Evolutionary conservation across 179 eudicot species (phyloP).

Genomic region (Corrigiola litoralis): DNA sequence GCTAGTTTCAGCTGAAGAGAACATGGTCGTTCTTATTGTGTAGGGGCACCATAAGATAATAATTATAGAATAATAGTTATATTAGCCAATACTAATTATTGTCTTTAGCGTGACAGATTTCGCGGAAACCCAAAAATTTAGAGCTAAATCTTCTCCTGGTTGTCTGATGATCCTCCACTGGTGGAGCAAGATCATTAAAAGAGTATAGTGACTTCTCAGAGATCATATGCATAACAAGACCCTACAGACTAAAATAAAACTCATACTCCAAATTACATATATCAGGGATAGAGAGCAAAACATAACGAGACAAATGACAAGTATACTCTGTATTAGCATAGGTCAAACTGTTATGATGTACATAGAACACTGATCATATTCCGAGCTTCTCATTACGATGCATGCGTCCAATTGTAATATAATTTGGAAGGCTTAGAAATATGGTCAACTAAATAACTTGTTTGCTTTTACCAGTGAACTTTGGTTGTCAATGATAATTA

Average conservation of each 20-base stretch:
- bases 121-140: neutral
- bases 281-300: constrained; percentile 16
- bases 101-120: too few species aligned
- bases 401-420: neutral
- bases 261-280: neutral
- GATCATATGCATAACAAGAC: constrained; percentile 23
- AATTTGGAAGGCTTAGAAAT: neutral
- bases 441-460: too few species aligned
- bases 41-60: too few species aligned
- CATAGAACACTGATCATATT: neutral
- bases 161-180: constrained; percentile 31
- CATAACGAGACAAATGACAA: constrained; percentile 32
- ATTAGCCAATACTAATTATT: too few species aligned
- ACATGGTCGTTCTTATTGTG: too few species aligned
- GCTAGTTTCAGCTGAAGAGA: too few species aligned
- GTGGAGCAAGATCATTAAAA: constrained; percentile 36
- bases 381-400: neutral
- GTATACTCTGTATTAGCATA: constrained; percentile 10
- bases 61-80: too few species aligned
- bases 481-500: too few species aligned
- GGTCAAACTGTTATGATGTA: neutral
- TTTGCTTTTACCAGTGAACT: too few species aligned
- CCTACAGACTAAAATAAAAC: constrained; percentile 18
- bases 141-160: constrained; percentile 11
- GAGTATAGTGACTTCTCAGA: constrained; percentile 31